phyloP scores from a whole-genome alignment of 306 rosid species.

The Cicer arietinum region DNA sequence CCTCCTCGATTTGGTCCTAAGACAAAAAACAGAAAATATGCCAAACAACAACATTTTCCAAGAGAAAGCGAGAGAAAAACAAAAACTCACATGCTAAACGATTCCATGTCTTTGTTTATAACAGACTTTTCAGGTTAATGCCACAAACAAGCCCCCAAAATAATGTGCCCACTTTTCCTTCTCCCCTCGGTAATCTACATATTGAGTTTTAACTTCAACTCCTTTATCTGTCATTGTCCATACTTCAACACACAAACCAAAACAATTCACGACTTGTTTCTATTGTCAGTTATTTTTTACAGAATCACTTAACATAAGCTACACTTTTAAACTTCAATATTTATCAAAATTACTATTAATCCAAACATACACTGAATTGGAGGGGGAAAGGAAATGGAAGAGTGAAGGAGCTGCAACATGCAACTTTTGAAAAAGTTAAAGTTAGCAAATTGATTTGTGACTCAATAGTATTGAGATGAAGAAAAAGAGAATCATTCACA shows the following conservation, averaged over 20 bases:
- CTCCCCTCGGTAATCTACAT: slow-evolving; percentile 40
- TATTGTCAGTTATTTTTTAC: too few relatives aligned
- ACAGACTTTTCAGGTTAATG: slow-evolving; percentile 33
- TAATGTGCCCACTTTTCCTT: slow-evolving; percentile 41
- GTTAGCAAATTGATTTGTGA: slow-evolving; percentile 54
- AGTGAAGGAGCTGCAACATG: slow-evolving; percentile 31
- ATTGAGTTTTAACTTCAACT: slow-evolving; percentile 45
- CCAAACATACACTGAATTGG: too few relatives aligned
- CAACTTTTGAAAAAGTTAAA: slow-evolving; percentile 70
- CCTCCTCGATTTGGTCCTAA: neutral
- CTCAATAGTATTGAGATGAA: slow-evolving; percentile 52
- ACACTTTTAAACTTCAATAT: too few relatives aligned
- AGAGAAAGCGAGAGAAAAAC: neutral
- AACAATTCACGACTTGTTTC: neutral
- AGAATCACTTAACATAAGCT: too few relatives aligned
- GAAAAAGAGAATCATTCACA: slow-evolving; percentile 62
- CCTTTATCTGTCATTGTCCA: slow-evolving; percentile 51
- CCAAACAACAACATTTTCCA: slow-evolving; percentile 31
- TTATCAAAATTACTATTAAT: too few relatives aligned
- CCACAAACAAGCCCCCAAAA: slow-evolving; percentile 41
- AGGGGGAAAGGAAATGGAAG: neutral
- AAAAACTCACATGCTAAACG: slow-evolving; percentile 27
- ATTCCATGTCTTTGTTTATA: slow-evolving; percentile 4
- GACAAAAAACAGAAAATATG: slow-evolving; percentile 13
- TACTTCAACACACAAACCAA: slow-evolving; percentile 41